phyloP scores from a whole-genome alignment of 108 stramenopile species.

The Asterionellopsis glacialis region DNA sequence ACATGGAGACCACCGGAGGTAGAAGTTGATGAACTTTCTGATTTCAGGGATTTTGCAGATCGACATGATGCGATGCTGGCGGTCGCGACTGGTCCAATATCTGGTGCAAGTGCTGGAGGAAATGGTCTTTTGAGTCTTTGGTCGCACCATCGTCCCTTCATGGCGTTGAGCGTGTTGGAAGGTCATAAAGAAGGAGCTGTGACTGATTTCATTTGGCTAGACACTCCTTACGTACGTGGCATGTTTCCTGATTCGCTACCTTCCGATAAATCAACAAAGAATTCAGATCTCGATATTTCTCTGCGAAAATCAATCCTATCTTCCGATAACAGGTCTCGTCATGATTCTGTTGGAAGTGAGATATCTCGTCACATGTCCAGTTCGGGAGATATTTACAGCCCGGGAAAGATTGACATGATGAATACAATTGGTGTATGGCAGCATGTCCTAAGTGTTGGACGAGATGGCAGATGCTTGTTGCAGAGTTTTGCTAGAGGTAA shows the following conservation, averaged over 20 bases:
- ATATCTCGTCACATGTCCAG: too few relatives aligned
- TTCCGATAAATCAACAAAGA: background rate
- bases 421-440: constrained; percentile 45
- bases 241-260: background rate
- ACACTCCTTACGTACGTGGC: constrained; percentile 24
- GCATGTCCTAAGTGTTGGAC: constrained; percentile 70
- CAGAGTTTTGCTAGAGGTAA: constrained; percentile 67
- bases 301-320: background rate
- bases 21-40: background rate
- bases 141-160: constrained; percentile 66
- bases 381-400: background rate
- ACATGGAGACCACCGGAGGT: constrained; percentile 64
- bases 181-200: constrained; percentile 75
- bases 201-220: constrained; percentile 68
- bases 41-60: constrained; percentile 15
- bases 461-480: constrained; percentile 72
- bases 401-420: background rate
- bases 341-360: too few relatives aligned
- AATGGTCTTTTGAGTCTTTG: constrained; percentile 61
- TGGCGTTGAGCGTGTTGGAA: constrained; percentile 73
- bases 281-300: background rate
- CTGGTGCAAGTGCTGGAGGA: constrained; percentile 66
- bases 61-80: constrained; percentile 75
- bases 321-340: background rate
- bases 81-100: constrained; percentile 75